Conservation (phyloP, 2,329 filamentous ascomycete genomes). For the Apiospora rasikravindrae region DNA sequence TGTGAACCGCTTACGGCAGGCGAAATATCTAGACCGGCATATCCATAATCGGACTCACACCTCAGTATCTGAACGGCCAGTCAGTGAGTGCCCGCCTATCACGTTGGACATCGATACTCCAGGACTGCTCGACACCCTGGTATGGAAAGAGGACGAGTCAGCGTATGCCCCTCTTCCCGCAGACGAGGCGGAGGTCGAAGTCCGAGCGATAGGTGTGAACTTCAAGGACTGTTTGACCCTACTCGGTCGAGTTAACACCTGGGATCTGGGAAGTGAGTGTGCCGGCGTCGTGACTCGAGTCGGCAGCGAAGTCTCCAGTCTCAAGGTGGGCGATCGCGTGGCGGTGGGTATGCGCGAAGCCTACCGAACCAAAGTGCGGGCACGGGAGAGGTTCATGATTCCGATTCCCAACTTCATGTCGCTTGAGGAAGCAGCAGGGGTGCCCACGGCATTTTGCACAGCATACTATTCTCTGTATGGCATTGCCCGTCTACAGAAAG, state of each 20-base stretch:
- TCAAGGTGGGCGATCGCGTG: slow-evolving; percentile 32
- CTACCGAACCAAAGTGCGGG: neutral
- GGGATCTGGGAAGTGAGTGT: slow-evolving; percentile 46
- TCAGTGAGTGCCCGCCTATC: too few species aligned
- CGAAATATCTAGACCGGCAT: too few species aligned
- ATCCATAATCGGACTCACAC: too few species aligned
- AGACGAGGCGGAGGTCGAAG: slow-evolving; percentile 46
- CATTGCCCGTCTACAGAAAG: slow-evolving; percentile 29
- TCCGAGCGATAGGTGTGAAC: slow-evolving; percentile 41
- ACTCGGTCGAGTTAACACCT: slow-evolving; percentile 38
- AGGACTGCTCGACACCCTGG: slow-evolving; percentile 27
- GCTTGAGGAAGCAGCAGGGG: neutral
- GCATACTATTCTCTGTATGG: slow-evolving; percentile 31
- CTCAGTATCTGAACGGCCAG: too few species aligned
- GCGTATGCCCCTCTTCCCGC: slow-evolving; percentile 27
- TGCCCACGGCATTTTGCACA: slow-evolving; percentile 24
- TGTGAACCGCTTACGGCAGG: too few species aligned
- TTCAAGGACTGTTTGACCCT: slow-evolving; percentile 42
- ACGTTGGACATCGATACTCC: slow-evolving; percentile 30
- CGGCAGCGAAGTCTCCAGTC: slow-evolving; percentile 37
- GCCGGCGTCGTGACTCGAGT: slow-evolving; percentile 41
- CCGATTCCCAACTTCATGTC: neutral
- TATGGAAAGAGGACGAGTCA: neutral
- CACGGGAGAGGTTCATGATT: too few species aligned
- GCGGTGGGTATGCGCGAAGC: neutral